Evolutionary conservation across 768 basidiomycete species (phyloP), one percentile per base, ranked within the genome.

Genomic region (Naematelia encephala): DNA sequence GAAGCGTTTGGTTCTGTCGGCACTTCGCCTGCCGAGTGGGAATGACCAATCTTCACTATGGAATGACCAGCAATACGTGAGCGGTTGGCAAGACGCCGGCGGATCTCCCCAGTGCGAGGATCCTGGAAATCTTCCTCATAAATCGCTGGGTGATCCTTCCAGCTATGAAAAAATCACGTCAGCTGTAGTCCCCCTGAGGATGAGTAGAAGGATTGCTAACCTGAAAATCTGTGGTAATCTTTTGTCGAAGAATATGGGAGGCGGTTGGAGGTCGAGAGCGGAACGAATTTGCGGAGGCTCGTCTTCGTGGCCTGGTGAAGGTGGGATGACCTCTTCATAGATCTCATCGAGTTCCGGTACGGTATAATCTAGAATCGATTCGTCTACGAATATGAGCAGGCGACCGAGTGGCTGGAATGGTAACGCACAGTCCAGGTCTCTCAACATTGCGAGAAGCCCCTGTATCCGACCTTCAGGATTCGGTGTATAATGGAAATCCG

Each of bases 401-500:
- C 13, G 22, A 23, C 23, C n/a, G 42, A 16, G 5, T 19, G 53
- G 39, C 3, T 46, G 5, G 12, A 0, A 55, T 23, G 16, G 8
- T 3, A 19, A 59, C 83, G 54, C 70, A 94, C 94, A 88, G 64
- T 98, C 87, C 82, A 96, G 85, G 4, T 80, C 80, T 49, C 85
- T 83, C 84, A 97, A 87, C 0, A 90, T 84, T 12, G 81, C 66
- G 3, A 89, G 85, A 54, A 98, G 78, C 57, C 84, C 80, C 1
- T 85, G 76, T 2, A 90, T 78, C 2, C 87, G 85, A 68, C 94
- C 91, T 13, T 84, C 75, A 73, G 81, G 78, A 57, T 87, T 81
- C 1, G 90, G 90, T 60, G 86, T 83, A 76, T 86, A 96, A 76
- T 96, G 92, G 73, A 85, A 96, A 75, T 98, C 94, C 39, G 86